Conservation (phyloP, 2,329 filamentous ascomycete genomes). For the Trichoderma sp. region DNA sequence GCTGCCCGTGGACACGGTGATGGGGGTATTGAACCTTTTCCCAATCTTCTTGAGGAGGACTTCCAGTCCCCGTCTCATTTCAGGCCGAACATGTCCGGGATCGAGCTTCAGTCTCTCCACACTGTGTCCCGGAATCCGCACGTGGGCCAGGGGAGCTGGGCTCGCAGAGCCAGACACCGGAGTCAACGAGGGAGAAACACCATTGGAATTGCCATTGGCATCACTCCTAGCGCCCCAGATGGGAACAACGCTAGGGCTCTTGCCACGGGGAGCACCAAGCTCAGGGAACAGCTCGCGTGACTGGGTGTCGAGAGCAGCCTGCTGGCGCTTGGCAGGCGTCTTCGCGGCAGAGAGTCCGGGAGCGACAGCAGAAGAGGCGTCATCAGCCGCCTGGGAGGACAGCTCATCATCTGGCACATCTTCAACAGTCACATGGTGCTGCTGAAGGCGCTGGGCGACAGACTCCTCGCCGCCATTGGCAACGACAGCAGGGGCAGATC, state of each 20-base stretch:
- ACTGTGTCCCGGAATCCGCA: slow-evolving; percentile 81
- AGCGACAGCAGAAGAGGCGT: slow-evolving; percentile 51
- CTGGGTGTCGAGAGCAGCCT: slow-evolving; percentile 70
- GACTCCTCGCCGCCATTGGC: slow-evolving; percentile 50
- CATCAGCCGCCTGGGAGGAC: slow-evolving; percentile 54
- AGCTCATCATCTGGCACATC: slow-evolving; percentile 81
- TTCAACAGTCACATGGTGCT: slow-evolving; percentile 72
- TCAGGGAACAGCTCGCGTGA: slow-evolving; percentile 95
- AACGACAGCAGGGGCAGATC: slow-evolving; percentile 38
- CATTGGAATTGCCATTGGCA: slow-evolving; percentile 59
- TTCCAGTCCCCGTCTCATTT: slow-evolving; percentile 81
- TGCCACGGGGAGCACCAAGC: slow-evolving; percentile 70
- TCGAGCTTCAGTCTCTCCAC: slow-evolving; percentile 75
- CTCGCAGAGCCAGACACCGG: slow-evolving; percentile 62
- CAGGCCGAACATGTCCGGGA: slow-evolving; percentile 71
- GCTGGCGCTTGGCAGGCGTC: slow-evolving; percentile 71
- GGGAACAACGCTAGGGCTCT: slow-evolving; percentile 66
- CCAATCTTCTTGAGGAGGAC: slow-evolving; percentile 93
- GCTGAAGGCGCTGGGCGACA: slow-evolving; percentile 63
- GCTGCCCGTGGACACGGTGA: slow-evolving; percentile 74
- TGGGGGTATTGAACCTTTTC: slow-evolving; percentile 82
- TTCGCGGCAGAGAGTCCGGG: slow-evolving; percentile 50
- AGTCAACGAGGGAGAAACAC: slow-evolving; percentile 62
- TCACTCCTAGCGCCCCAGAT: slow-evolving; percentile 76
- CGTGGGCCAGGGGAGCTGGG: slow-evolving; percentile 40